phyloP scores from a whole-genome alignment of 306 rosid genomes.

The Aeschynomene evenia region DNA sequence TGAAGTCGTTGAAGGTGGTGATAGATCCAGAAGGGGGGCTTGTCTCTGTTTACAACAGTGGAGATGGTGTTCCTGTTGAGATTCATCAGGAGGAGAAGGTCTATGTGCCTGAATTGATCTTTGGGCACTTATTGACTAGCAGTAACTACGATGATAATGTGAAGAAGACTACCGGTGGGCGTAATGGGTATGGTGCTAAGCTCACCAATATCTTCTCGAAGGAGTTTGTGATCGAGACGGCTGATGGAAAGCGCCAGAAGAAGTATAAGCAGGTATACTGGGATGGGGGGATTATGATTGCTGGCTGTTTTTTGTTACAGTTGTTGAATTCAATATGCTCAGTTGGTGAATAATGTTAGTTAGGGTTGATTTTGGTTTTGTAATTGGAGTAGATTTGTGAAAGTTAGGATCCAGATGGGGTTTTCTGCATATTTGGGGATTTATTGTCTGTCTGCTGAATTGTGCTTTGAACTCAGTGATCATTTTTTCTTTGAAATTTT shows the following conservation, averaged over 20 bases:
- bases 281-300: too few relatives aligned
- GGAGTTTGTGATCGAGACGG: conserved; percentile 83
- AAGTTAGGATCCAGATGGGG: too few relatives aligned
- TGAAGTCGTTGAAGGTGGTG: conserved; percentile 66
- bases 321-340: too few relatives aligned
- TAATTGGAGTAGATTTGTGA: too few relatives aligned
- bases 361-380: too few relatives aligned
- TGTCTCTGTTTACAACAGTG: conserved; percentile 66
- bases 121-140: conserved; percentile 84
- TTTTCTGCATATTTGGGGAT: too few relatives aligned
- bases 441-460: too few relatives aligned
- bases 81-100: conserved; percentile 93
- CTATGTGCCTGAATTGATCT: conserved; percentile 89
- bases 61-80: conserved; percentile 91
- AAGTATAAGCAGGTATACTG: conserved; percentile 98
- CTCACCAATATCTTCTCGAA: conserved; percentile 91
- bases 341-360: too few relatives aligned
- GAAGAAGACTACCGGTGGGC: conserved; percentile 94
- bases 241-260: conserved; percentile 81
- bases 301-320: too few relatives aligned
- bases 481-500: too few relatives aligned
- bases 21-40: conserved; percentile 59
- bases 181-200: conserved; percentile 95
- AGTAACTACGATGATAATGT: conserved; percentile 79
- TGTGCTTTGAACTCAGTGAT: too few relatives aligned